These are phyloP conservation scores for Penicillium sp. DNA, from an alignment of 2,329 filamentous ascomycete genomes.

Conservation along the genomic window DNA sequence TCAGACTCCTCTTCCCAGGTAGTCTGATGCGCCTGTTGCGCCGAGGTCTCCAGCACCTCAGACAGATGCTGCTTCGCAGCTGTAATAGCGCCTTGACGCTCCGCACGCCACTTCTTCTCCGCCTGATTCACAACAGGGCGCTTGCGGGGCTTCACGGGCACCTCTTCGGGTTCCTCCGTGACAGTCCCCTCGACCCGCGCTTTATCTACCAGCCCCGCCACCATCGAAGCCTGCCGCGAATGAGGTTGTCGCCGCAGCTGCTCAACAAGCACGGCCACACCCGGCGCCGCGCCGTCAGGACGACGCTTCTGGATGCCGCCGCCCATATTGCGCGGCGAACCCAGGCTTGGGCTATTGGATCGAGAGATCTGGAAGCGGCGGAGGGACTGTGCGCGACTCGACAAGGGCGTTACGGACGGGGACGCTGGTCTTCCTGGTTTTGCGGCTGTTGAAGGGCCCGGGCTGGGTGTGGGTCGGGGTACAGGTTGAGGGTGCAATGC, in stretches of 20 bases:
- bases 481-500: constrained; percentile 25
- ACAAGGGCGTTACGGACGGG: constrained; percentile 19
- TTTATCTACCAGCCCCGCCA: constrained; percentile 32
- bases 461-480: constrained; percentile 8
- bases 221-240: constrained; percentile 37
- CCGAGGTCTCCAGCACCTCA: constrained; percentile 40
- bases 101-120: constrained; percentile 41
- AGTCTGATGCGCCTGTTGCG: constrained; percentile 36
- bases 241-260: constrained; percentile 38
- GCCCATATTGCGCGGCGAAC: constrained; percentile 27
- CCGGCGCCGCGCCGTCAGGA: constrained; percentile 24
- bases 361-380: constrained; percentile 46
- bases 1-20: constrained; percentile 48
- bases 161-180: constrained; percentile 12
- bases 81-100: constrained; percentile 36
- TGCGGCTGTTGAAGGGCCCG: background rate
- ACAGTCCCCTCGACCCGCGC: constrained; percentile 13
- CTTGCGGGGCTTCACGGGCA: constrained; percentile 33
- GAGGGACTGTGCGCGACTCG: constrained; percentile 26
- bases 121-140: constrained; percentile 45
- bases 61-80: constrained; percentile 40
- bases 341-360: constrained; percentile 31
- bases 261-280: constrained; percentile 44
- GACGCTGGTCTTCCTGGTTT: constrained; percentile 4
- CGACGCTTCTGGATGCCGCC: constrained; percentile 44